Evolutionary conservation across 306 rosid species (phyloP), one percentile per base, ranked within the genome.

Genomic region (Notholithocarpus densiflorus): DNA sequence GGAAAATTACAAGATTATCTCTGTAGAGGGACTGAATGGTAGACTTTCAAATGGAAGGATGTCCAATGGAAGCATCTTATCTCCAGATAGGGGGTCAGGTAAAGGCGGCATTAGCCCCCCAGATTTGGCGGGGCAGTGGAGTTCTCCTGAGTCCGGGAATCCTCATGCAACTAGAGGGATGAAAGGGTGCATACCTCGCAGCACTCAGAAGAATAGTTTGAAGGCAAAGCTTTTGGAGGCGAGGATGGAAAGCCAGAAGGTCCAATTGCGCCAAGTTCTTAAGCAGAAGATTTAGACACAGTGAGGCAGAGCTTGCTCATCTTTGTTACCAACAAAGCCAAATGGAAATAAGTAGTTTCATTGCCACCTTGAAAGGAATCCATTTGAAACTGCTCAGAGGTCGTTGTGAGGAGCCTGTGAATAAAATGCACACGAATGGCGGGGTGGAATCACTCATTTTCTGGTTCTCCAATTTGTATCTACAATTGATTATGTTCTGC

Each of bases 151-250:
- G 75, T 82, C 92, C 0, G 89, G 89, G 57, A 84, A 86, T 68
- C 82, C 79, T 20, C 90, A 86, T 26, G 70, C 76, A 45, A 86
- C 82, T 72, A 91, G 91, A 64, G 93, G 94, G 71, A 90, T 79
- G 89, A 92, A 92, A 68, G 97, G 93, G 21, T 91, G 96, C 87
- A 92, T 90, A 59, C 97, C 98, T 75, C 92, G 88, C 24, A 78
- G 66, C 5, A 83, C 88, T 3, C 89, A 85, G 81, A 94, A 94
- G 87, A 87, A 85, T 77, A 92, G 97, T 82, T 88, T 94, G 88
- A 94, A 92, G 88, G 86, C 94, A 26, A 89, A 86, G 87, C 94
- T 94, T 60, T 27, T 94, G 80, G 98, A 94, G 88, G 97, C 98
- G 43, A 92, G 98, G 83, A 85, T 89, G 83, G 98, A 90, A 78